These are phyloP conservation scores for Lavandula angustifolia DNA, from an alignment of 257 asterid genomes.

Conservation along the genomic window DNA sequence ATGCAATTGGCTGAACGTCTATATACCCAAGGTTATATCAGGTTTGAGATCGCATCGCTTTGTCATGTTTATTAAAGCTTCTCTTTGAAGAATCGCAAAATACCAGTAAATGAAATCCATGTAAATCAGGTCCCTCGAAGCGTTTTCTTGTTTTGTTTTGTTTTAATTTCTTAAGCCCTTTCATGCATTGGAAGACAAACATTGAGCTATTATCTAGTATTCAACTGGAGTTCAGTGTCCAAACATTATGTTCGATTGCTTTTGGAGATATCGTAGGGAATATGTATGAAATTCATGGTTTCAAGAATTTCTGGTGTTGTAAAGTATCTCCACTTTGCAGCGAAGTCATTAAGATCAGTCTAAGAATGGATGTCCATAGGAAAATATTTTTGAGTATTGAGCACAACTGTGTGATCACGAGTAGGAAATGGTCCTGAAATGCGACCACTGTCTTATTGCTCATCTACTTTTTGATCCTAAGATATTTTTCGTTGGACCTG, in stretches of 20 bases:
- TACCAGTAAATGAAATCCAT: conserved; percentile 20
- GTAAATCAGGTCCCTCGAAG: neutral
- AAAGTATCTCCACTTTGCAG: neutral
- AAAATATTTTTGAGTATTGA: conserved; percentile 10
- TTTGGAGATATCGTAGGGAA: conserved; percentile 1
- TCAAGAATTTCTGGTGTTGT: neutral
- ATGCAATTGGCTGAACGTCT: conserved; percentile 97
- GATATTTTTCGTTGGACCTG: conserved; percentile 12
- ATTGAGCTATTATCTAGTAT: neutral
- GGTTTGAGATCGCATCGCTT: conserved; percentile 44
- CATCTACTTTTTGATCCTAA: conserved; percentile 23
- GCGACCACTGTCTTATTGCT: conserved; percentile 7
- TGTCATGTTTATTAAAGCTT: no score
- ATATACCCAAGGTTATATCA: conserved; percentile 90
- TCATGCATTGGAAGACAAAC: conserved; percentile 9
- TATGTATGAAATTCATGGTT: no score
- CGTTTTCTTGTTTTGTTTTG: neutral
- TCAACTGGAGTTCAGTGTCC: conserved; percentile 12
- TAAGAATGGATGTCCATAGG: neutral
- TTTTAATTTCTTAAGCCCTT: neutral
- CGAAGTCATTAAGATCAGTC: neutral
- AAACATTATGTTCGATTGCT: conserved; percentile 10
- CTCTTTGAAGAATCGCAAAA: conserved; percentile 5
- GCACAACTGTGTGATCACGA: conserved; percentile 9
- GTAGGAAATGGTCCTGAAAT: conserved; percentile 18